Percentiles rank a stretch among this genome's conserved stretches.
Evolutionary conservation across 1,284 basidiomycete genomes (phyloP).

Genomic region (Heterobasidion parviporum): DNA sequence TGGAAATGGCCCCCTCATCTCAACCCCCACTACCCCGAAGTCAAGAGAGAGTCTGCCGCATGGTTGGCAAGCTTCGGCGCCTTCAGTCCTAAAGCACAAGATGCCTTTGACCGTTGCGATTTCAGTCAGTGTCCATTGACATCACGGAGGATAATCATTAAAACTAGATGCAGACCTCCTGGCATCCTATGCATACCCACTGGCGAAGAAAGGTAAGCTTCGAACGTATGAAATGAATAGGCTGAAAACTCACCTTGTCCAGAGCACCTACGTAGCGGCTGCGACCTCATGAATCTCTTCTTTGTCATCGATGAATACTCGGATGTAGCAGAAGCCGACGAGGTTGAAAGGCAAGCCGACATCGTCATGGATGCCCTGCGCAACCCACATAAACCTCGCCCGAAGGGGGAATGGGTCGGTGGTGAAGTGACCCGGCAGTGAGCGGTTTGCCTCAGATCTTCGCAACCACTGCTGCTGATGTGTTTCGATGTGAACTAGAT

Average conservation of each 20-base stretch:
- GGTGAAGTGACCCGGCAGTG: constrained; percentile 19
- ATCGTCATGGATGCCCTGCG: constrained; percentile 25
- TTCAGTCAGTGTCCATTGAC: constrained; percentile 10
- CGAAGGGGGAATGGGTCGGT: constrained; percentile 16
- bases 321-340: constrained; percentile 18
- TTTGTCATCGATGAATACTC: constrained; percentile 29
- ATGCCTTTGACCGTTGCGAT: constrained; percentile 15
- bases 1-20: constrained; percentile 16
- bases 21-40: constrained; percentile 12
- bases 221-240: neutral
- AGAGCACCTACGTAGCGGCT: constrained; percentile 12
- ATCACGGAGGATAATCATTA: neutral
- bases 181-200: constrained; percentile 13
- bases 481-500: constrained; percentile 17
- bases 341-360: constrained; percentile 14
- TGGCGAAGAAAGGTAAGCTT: constrained; percentile 9
- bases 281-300: constrained; percentile 26
- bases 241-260: neutral
- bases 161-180: constrained; percentile 9
- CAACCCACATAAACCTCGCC: constrained; percentile 17
- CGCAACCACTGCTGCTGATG: neutral
- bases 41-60: constrained; percentile 11
- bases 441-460: constrained; percentile 9
- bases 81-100: constrained; percentile 13
- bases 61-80: constrained; percentile 14